Evolutionary conservation across 2,329 filamentous ascomycete genomes (phyloP).

Genomic region (Talaromyces amestolkiae): DNA sequence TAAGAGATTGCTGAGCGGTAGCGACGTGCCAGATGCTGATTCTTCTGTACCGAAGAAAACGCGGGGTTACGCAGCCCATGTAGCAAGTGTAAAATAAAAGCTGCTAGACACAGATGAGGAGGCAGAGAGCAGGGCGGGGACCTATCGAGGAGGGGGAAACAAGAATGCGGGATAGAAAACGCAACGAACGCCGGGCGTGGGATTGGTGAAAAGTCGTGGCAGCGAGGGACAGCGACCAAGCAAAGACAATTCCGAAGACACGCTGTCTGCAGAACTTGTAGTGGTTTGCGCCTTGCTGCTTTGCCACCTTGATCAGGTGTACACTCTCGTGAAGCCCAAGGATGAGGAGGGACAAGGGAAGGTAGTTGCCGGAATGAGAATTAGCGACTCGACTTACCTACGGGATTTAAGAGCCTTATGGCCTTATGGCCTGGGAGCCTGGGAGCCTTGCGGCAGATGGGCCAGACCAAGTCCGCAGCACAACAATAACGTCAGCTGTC

Average conservation of each 20-base stretch:
- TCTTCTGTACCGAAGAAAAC: slow-evolving; percentile 1
- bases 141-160: slow-evolving; percentile 9
- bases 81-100: not conserved
- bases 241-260: not conserved
- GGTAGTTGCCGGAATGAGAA: slow-evolving; percentile 17
- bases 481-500: not conserved
- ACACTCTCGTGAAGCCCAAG: not conserved
- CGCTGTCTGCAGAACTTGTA: not conserved
- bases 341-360: not conserved
- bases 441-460: slow-evolving; percentile 5
- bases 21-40: not conserved
- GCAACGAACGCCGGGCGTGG: not conserved
- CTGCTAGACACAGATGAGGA: not conserved
- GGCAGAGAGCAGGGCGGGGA: not conserved
- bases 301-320: not conserved
- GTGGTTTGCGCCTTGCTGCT: not conserved
- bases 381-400: slow-evolving; percentile 21
- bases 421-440: slow-evolving; percentile 10
- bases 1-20: not conserved
- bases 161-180: slow-evolving; percentile 12
- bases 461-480: not conserved
- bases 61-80: slow-evolving; percentile 12
- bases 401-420: slow-evolving; percentile 1
- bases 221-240: not conserved
- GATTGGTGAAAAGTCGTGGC: not conserved